Evolutionary conservation across 208 protist genomes (phyloP).

Genomic region (Wallacemonas rigidus): DNA sequence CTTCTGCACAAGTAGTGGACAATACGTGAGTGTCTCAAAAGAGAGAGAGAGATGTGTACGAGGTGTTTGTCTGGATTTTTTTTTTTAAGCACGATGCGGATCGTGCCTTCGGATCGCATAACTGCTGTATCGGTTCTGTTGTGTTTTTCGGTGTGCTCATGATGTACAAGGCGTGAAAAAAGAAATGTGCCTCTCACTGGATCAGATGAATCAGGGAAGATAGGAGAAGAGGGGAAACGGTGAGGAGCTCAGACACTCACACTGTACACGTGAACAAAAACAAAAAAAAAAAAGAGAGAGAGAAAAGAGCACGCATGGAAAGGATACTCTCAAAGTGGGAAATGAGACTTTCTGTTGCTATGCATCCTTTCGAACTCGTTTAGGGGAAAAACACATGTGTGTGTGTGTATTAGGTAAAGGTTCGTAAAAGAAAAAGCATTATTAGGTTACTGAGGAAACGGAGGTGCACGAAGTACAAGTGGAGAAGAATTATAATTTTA

Average conservation of each 20-base stretch:
- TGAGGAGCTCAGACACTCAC: slow-evolving; percentile 2
- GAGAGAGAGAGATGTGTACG: too few relatives aligned
- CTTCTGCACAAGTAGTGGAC: too few relatives aligned
- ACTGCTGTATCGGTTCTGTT: neutral
- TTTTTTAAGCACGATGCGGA: too few relatives aligned
- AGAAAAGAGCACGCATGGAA: slow-evolving; percentile 8
- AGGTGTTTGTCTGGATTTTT: too few relatives aligned
- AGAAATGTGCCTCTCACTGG: neutral
- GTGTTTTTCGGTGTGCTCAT: neutral
- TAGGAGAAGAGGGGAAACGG: slow-evolving; percentile 3
- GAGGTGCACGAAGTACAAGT: too few relatives aligned
- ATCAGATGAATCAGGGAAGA: neutral
- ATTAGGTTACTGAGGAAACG: too few relatives aligned
- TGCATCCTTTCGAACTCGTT: neutral
- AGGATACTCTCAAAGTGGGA: neutral
- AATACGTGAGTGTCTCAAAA: too few relatives aligned
- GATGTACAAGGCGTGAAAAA: neutral
- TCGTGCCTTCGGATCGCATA: neutral
- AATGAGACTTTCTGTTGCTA: neutral
- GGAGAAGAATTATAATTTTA: neutral
- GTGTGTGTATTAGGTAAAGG: neutral
- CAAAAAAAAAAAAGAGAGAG: slow-evolving; percentile 21
- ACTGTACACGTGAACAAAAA: slow-evolving; percentile 14
- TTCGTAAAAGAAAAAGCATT: neutral
- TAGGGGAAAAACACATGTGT: neutral